Evolutionary conservation across 495 filamentous ascomycete genomes (phyloP), one percentile per base, ranked within the genome.

Genomic region (Lasiosphaeria hispida): DNA sequence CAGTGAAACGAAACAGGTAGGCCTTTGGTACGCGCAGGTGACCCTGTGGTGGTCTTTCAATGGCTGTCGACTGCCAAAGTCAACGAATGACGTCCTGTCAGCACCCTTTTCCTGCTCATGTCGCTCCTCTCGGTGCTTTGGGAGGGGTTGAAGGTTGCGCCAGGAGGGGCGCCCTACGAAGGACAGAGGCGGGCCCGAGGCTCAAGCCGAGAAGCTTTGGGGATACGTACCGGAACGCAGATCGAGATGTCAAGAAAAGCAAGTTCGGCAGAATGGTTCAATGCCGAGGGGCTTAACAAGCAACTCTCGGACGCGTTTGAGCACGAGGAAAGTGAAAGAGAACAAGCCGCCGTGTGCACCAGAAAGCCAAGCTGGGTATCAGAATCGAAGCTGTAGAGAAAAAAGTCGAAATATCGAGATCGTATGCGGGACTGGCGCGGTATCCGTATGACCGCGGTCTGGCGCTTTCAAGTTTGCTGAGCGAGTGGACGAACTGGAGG

Each of bases 321-420:
- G 13, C 48, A 51, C n/a, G 30, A 34, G 14, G 18, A 45, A 55
- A 55, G 11, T 55, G 9, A 33, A 50, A 23, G n/a, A 13, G 47
- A 7, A 7, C 2, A n/a, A 34, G 47, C 34, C 18, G 19, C 47
- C 17, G 34, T 50, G 30, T 5, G 34, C 47, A 48, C 43, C 47
- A 49, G 33, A 49, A 49, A 19, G 47, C 23, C 47, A 49, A 36
- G 23, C 47, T 14, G 49, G 49, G 49, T 34, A 39, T 39, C 30
- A 34, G 34, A 40, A 52, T 19, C 49, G 49, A 52, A 52, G 40
- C 15, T 49, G 18, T 17, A 19, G 43, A n/a, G 47, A n/a, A 38
- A 52, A 52, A 40, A 8, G 23, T 30, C 23, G 49, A 37, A 37
- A 34, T 15, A 23, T 15, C 17, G 15, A 13, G 15, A 23, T 34